Conservation (phyloP, 1,284 basidiomycete species). For the Austroboletus novae-zelandiae region DNA sequence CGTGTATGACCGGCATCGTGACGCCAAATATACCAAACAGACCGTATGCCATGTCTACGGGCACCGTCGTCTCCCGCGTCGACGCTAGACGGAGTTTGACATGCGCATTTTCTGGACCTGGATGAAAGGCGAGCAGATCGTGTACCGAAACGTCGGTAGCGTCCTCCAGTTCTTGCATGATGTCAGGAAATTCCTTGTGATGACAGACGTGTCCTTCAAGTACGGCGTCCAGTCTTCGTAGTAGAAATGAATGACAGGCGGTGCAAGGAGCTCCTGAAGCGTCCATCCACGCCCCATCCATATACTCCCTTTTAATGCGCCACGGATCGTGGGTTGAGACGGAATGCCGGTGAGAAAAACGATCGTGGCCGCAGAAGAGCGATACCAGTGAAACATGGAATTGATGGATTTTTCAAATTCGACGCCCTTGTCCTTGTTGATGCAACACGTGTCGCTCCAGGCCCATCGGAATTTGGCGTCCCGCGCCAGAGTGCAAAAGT, state of each 20-base stretch:
- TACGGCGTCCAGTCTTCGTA: constrained; percentile 28
- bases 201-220: constrained; percentile 10
- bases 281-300: constrained; percentile 31
- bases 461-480: constrained; percentile 18
- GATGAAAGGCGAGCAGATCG: constrained; percentile 14
- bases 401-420: constrained; percentile 23
- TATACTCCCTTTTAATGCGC: constrained; percentile 10
- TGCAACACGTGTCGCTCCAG: constrained; percentile 30
- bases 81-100: constrained; percentile 25
- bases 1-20: constrained; percentile 1
- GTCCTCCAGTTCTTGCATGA: constrained; percentile 20
- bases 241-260: too few relatives aligned
- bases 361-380: constrained; percentile 12
- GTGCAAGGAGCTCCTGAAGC: constrained; percentile 28
- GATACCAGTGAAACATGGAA: constrained; percentile 29
- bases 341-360: constrained; percentile 21
- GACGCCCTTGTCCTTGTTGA: constrained; percentile 21
- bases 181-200: constrained; percentile 14
- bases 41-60: constrained; percentile 25
- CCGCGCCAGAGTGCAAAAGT: constrained; percentile 16
- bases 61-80: constrained; percentile 19
- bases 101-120: constrained; percentile 9
- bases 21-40: constrained; percentile 25
- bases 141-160: constrained; percentile 8
- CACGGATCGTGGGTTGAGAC: constrained; percentile 4